These are phyloP conservation scores for Eimeria praecox DNA, from an alignment of 169 alveolate species.

Conservation along the genomic window DNA sequence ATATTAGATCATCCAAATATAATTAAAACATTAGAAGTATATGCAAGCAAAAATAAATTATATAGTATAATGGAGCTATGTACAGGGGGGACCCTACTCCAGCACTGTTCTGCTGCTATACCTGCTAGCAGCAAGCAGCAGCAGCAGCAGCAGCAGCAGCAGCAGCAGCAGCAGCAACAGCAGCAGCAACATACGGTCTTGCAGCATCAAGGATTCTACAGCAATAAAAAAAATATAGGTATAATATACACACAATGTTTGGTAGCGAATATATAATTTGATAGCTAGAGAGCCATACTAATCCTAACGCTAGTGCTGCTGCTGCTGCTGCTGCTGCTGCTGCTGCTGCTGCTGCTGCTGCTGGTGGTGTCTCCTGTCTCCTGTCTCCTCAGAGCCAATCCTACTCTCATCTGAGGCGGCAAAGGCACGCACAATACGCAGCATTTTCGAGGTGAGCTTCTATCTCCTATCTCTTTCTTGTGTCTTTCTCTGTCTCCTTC, in stretches of 20 bases:
- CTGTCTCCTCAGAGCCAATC: conserved; percentile 5
- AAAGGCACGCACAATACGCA: conserved; percentile 7
- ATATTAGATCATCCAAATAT: conserved; percentile 17
- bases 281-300: too few relatives aligned
- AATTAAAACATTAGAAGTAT: neutral
- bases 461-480: neutral
- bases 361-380: neutral
- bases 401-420: conserved; percentile 16
- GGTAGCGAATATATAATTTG: too few relatives aligned
- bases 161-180: conserved; percentile 13
- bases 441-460: neutral
- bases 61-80: neutral
- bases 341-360: neutral
- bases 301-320: too few relatives aligned
- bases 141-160: conserved; percentile 54
- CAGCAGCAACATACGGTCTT: neutral
- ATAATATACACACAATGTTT: too few relatives aligned
- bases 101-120: neutral
- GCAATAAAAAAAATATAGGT: too few relatives aligned
- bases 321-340: neutral
- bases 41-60: neutral
- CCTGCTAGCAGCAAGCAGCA: neutral
- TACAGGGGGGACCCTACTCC: conserved; percentile 21
- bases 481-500: neutral
- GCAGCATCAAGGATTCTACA: neutral